Evolutionary conservation across 768 basidiomycete genomes (phyloP).

Genomic region (Boletus vermiculosoides): DNA sequence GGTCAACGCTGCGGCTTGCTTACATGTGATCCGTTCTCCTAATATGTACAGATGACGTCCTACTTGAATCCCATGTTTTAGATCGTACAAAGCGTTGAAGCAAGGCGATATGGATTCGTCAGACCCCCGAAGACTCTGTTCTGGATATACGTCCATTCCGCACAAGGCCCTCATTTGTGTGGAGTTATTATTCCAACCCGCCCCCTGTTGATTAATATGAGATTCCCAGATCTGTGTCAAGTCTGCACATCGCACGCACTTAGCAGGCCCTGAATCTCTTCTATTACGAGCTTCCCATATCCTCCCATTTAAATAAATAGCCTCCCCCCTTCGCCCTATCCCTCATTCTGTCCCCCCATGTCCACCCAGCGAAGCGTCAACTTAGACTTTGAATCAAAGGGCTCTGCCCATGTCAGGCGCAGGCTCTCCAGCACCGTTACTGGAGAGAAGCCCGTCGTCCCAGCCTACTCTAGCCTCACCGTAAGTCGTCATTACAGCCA

Average conservation of each 20-base stretch:
- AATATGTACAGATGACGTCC: too few species aligned
- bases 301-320: conserved; percentile 34
- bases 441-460: conserved; percentile 47
- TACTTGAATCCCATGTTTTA: too few species aligned
- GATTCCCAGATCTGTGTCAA: neutral
- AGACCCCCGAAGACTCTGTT: neutral
- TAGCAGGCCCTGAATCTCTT: neutral
- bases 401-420: conserved; percentile 61
- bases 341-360: conserved; percentile 41
- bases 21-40: too few species aligned
- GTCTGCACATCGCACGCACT: conserved; percentile 3
- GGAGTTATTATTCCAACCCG: too few species aligned
- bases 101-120: too few species aligned
- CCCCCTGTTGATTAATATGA: neutral
- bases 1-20: too few species aligned
- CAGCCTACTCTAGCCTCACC: conserved; percentile 61
- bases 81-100: too few species aligned
- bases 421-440: conserved; percentile 61
- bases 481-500: conserved; percentile 40
- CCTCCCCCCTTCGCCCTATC: conserved; percentile 16
- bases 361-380: conserved; percentile 39
- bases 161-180: conserved; percentile 3
- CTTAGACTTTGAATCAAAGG: conserved; percentile 58
- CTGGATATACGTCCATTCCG: neutral
- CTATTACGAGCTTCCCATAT: neutral